phyloP scores from a whole-genome alignment of 257 asterid genomes.

The Petunia secreta region DNA sequence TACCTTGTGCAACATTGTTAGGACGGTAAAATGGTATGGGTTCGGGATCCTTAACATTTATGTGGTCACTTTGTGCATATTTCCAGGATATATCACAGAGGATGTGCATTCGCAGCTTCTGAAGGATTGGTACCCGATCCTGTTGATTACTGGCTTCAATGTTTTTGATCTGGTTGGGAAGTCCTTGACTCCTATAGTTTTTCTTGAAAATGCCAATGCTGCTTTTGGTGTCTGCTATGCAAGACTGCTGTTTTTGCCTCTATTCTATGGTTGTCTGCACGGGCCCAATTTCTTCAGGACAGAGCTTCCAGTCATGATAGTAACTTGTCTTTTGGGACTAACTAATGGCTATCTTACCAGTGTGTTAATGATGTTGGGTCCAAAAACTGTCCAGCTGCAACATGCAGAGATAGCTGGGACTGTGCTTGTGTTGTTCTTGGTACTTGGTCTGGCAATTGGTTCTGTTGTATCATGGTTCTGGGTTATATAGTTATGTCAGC shows the following conservation, averaged over 20 bases:
- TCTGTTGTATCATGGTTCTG: slow-evolving; percentile 90
- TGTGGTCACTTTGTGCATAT: slow-evolving; percentile 80
- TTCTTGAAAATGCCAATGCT: slow-evolving; percentile 59
- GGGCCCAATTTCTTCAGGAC: slow-evolving; percentile 76
- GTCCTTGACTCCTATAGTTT: slow-evolving; percentile 59
- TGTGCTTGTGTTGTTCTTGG: slow-evolving; percentile 66
- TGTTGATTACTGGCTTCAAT: slow-evolving; percentile 73
- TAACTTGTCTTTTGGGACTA: slow-evolving; percentile 82
- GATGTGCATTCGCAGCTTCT: slow-evolving; percentile 79
- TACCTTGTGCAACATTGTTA: slow-evolving; percentile 58
- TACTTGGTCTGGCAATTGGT: slow-evolving; percentile 74
- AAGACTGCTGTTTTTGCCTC: slow-evolving; percentile 78
- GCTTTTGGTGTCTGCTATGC: slow-evolving; percentile 70
- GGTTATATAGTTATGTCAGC: slow-evolving; percentile 51
- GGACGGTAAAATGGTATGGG: slow-evolving; percentile 89
- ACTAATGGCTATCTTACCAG: slow-evolving; percentile 85
- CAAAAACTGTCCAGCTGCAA: slow-evolving; percentile 72
- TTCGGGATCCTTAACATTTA: slow-evolving; percentile 56
- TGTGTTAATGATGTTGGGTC: slow-evolving; percentile 73
- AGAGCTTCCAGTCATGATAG: slow-evolving; percentile 72
- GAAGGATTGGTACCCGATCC: slow-evolving; percentile 86
- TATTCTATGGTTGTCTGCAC: slow-evolving; percentile 81
- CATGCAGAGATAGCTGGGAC: slow-evolving; percentile 88
- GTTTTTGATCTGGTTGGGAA: slow-evolving; percentile 84
- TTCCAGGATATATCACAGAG: slow-evolving; percentile 91